A percentile compares a stretch with the other conserved stretches of the same genome.
phyloP scores from a whole-genome alignment of 192 early-diverging fungal genomes.

The Podila epicladia region DNA sequence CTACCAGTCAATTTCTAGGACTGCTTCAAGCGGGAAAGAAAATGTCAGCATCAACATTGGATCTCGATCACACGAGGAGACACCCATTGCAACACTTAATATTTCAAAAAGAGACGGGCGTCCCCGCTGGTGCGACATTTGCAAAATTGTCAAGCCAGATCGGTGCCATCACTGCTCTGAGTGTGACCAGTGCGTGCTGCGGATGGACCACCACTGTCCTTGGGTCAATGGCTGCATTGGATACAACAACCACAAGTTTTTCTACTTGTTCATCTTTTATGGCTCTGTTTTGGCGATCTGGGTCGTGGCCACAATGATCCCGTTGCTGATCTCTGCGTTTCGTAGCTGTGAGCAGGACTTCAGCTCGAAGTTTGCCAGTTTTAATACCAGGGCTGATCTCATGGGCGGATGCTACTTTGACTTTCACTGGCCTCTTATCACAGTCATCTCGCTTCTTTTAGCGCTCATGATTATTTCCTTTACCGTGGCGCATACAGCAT shows the following conservation, averaged over 20 bases:
- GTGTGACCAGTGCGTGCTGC: slow-evolving; percentile 60
- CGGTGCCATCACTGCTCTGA: slow-evolving; percentile 64
- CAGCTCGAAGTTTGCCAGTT: background rate
- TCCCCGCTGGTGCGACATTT: slow-evolving; percentile 43
- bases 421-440: slow-evolving; percentile 51
- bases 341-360: slow-evolving; percentile 11
- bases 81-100: slow-evolving; percentile 26
- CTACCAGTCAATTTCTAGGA: background rate
- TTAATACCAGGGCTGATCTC: background rate
- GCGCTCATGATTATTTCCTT: slow-evolving; percentile 60
- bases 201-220: slow-evolving; percentile 61
- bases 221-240: slow-evolving; percentile 66
- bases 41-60: background rate
- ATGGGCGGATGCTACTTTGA: slow-evolving; percentile 28
- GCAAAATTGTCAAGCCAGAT: slow-evolving; percentile 61
- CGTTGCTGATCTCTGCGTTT: slow-evolving; percentile 16
- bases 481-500: slow-evolving; percentile 56
- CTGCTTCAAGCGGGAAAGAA: background rate
- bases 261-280: slow-evolving; percentile 60
- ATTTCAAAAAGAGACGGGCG: slow-evolving; percentile 33
- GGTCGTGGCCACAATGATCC: slow-evolving; percentile 53
- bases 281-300: slow-evolving; percentile 47
- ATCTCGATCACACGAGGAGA: background rate
- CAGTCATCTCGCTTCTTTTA: slow-evolving; percentile 54
- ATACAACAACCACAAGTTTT: slow-evolving; percentile 57